phyloP scores from a whole-genome alignment of 2,329 filamentous ascomycete genomes.

The Truncatella angustata region DNA sequence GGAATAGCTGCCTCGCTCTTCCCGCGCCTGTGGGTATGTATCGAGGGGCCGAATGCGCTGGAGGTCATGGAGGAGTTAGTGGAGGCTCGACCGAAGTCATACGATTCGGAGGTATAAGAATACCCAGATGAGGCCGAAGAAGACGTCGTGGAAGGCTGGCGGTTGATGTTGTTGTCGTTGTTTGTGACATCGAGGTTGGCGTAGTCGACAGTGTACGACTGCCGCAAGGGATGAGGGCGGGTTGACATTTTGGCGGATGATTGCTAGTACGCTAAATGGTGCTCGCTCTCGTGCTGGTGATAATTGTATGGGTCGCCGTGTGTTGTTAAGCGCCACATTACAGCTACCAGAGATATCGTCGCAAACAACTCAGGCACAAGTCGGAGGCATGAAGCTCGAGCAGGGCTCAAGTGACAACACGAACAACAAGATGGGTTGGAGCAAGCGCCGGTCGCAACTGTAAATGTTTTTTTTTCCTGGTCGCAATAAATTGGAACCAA shows the following conservation, averaged over 20 bases:
- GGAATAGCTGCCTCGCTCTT: conserved; percentile 67
- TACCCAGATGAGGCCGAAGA: conserved; percentile 70
- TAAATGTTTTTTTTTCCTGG: not conserved
- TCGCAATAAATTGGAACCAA: not conserved
- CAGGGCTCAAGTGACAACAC: not conserved
- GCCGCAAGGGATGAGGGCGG: conserved; percentile 56
- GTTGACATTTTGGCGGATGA: conserved; percentile 48
- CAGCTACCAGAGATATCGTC: conserved; percentile 16
- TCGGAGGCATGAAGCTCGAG: not conserved
- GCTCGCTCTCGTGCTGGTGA: conserved; percentile 23
- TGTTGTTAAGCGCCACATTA: conserved; percentile 27
- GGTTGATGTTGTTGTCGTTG: conserved; percentile 44
- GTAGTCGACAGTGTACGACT: conserved; percentile 44
- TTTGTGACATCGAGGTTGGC: conserved; percentile 32
- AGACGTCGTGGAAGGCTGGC: conserved; percentile 68
- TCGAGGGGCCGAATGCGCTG: conserved; percentile 48
- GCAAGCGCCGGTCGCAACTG: conserved; percentile 1
- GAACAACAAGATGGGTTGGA: not conserved
- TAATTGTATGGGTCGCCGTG: conserved; percentile 18
- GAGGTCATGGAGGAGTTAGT: conserved; percentile 68
- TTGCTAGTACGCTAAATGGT: conserved; percentile 19
- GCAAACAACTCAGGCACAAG: not conserved
- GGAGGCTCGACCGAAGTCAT: conserved; percentile 61
- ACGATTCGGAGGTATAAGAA: conserved; percentile 50
- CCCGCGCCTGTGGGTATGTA: conserved; percentile 65